These are phyloP conservation scores for Mrakia gelida DNA, from an alignment of 768 basidiomycete genomes.

Conservation along the genomic window DNA sequence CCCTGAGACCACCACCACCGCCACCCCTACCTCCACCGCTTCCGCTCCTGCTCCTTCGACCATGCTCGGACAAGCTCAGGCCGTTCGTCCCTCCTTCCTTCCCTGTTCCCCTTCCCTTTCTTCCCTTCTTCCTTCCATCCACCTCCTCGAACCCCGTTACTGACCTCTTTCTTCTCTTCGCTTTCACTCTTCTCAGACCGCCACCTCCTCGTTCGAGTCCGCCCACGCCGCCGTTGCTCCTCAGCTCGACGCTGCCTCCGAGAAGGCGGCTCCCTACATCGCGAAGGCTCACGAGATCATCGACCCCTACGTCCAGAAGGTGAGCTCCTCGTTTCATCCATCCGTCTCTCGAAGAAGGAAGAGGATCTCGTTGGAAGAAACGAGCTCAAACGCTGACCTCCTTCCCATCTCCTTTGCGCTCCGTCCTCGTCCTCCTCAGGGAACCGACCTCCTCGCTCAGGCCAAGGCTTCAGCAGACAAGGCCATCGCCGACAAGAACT, in stretches of 20 bases:
- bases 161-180: not conserved
- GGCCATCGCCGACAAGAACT: not conserved
- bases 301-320: not conserved
- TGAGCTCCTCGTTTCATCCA: not conserved
- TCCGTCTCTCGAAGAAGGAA: not conserved
- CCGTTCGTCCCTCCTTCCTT: not conserved
- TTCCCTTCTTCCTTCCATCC: not conserved
- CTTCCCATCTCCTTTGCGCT: not conserved
- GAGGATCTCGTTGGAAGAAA: not conserved
- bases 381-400: not conserved
- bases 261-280: conserved; percentile 8
- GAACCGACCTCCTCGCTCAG: conserved; percentile 1
- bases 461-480: not conserved
- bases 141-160: not conserved
- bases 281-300: conserved; percentile 5
- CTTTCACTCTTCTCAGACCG: not conserved
- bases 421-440: not conserved
- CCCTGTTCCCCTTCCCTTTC: not conserved
- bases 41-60: not conserved
- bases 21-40: not conserved
- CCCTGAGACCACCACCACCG: not conserved
- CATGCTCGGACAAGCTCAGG: not conserved
- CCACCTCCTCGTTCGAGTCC: conserved; percentile 1
- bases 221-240: not conserved
- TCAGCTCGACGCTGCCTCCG: not conserved